Evolutionary conservation across 1,139 yeast species (phyloP), one percentile per base, ranked within the genome.

Genomic region (Candida anutae): DNA sequence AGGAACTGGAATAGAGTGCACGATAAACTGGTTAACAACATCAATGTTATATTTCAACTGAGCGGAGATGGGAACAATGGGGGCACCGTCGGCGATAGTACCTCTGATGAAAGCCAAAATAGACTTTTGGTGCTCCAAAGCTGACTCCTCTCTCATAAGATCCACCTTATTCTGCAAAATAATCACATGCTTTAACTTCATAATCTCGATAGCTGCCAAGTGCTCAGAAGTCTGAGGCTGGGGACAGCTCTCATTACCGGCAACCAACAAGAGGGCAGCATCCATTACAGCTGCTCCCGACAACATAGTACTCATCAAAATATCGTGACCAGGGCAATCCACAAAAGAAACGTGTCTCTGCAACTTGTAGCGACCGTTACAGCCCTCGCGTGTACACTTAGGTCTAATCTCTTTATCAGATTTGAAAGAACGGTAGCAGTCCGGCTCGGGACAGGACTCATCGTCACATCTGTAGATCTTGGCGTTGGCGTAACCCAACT

Each of bases 241-340:
- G 38, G 98, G 99, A 69, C 99, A 93, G 34, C 94, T 77, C 71
- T 93, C 99, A 58, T 93, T 93, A 59, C 97, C 98, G 22, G 98
- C 99, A 55, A 93, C 80, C 44, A 93, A 73, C 50, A 93, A 68
- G 38, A 93, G 69, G 10, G 99, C 99, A 33, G 98, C 99, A 61
- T 93, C 99, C 99, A 93, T 93, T 43, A 93, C 98, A 11, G 99
- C 99, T 23, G 99, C 99, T 56, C 99, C 99, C 28, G 97, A 88
- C 75, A 93, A 79, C 99, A 93, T 93, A 45, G 98, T 93, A 73
- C 97, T 87, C 98, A 93, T 93, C 58, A 93, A 79, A 69, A 93
- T 90, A 71, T 93, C 99, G 83, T 93, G 99, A 57, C 98, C 99
- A 35, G 99, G 99, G 69, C 98, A 93, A 69, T 93, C 99, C 36